These are phyloP conservation scores for Erigeron canadensis DNA, from an alignment of 129 eudicot genomes.

Conservation along the genomic window DNA sequence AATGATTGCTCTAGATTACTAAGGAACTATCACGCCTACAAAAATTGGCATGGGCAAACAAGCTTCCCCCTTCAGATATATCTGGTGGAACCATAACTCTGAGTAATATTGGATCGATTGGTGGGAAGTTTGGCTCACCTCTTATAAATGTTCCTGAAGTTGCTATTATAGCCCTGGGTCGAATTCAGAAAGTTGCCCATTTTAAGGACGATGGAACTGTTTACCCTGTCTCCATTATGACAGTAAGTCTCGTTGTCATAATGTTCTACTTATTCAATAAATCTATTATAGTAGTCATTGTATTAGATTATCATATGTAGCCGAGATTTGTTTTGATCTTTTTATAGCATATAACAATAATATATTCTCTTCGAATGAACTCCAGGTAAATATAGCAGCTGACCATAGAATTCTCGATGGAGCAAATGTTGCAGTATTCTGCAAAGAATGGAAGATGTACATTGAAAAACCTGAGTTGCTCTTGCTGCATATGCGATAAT, in stretches of 20 bases:
- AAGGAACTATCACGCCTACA: conserved; percentile 78
- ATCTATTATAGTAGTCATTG: not conserved
- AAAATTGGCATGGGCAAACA: conserved; percentile 72
- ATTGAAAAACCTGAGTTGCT: conserved; percentile 85
- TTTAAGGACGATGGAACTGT: conserved; percentile 65
- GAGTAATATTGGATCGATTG: conserved; percentile 94
- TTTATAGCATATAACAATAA: not conserved
- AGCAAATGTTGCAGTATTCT: conserved; percentile 82
- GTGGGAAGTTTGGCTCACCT: conserved; percentile 97
- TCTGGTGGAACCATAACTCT: conserved; percentile 85
- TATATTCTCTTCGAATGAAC: not conserved
- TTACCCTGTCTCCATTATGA: conserved; percentile 69
- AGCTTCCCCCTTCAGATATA: conserved; percentile 80
- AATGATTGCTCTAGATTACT: conserved; percentile 50
- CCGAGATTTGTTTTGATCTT: not conserved
- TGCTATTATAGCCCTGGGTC: conserved; percentile 86
- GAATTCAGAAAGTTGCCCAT: conserved; percentile 61
- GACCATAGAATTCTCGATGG: conserved; percentile 96
- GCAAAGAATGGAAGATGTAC: conserved; percentile 82
- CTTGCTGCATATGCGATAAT: conserved; percentile 74
- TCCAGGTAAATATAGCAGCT: conserved; percentile 81
- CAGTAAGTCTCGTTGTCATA: conserved; percentile 37
- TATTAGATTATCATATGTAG: not conserved
- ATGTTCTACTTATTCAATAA: not conserved
- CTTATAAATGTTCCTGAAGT: conserved; percentile 92